Evolutionary conservation across 2,329 filamentous ascomycete genomes (phyloP).

Genomic region (Hymenoscyphus salicellus): DNA sequence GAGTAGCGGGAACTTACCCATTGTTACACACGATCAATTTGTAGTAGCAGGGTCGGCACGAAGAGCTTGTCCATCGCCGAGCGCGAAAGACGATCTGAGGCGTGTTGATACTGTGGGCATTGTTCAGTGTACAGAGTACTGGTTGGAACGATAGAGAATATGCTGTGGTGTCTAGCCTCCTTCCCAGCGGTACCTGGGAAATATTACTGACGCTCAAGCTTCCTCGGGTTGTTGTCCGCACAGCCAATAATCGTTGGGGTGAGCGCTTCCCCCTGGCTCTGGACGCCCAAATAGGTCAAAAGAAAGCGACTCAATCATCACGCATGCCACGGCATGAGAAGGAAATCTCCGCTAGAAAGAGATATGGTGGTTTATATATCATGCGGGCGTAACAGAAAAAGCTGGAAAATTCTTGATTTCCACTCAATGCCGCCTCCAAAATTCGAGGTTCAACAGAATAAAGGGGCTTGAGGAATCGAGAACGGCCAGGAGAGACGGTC

Average conservation of each 20-base stretch:
- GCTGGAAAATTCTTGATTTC: background rate
- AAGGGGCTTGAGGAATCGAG: background rate
- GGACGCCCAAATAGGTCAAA: background rate
- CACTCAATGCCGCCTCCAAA: background rate
- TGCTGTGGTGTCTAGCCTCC: background rate
- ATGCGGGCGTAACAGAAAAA: background rate
- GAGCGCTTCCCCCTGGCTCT: background rate
- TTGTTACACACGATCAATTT: background rate
- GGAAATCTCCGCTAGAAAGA: background rate
- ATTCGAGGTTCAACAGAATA: background rate
- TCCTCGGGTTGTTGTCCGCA: background rate
- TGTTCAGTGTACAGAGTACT: background rate
- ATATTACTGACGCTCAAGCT: slow-evolving; percentile 1
- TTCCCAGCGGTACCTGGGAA: background rate
- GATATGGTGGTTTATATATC: background rate
- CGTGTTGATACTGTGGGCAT: background rate
- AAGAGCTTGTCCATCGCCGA: background rate
- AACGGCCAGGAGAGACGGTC: background rate
- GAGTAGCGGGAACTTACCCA: background rate
- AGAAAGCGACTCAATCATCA: background rate
- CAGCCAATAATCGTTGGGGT: slow-evolving; percentile 1
- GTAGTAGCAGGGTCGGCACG: background rate
- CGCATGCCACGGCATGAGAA: background rate
- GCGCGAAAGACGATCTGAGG: background rate
- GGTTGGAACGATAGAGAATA: background rate